Evolutionary conservation across 108 stramenopile genomes (phyloP).

Genomic region (Nannochloropsis gaditana): DNA sequence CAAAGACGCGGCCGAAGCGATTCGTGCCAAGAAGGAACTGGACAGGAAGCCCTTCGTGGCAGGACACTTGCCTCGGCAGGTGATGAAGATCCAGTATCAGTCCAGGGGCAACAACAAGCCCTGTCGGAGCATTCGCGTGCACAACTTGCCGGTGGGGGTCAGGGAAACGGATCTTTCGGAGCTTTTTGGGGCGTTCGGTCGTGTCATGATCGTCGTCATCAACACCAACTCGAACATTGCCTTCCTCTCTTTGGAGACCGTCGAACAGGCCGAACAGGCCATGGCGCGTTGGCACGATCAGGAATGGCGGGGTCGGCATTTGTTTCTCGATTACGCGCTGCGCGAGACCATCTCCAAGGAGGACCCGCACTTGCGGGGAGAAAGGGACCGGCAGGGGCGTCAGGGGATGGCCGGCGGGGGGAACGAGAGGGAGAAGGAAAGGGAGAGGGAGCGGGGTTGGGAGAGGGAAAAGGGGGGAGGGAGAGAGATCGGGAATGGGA

Average conservation of each 20-base stretch:
- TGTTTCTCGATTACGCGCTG: conserved; percentile 4
- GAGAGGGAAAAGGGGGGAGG: not conserved
- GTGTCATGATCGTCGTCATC: not conserved
- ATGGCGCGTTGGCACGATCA: conserved; percentile 11
- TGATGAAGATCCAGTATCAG: not conserved
- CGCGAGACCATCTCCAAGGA: not conserved
- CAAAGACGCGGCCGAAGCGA: not conserved
- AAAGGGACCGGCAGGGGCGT: not conserved
- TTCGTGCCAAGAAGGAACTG: conserved; percentile 6
- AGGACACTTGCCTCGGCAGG: not conserved
- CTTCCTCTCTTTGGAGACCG: not conserved
- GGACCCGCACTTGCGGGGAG: not conserved
- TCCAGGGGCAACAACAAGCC: not conserved
- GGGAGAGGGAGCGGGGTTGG: not conserved
- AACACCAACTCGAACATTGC: not conserved
- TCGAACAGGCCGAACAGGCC: conserved; percentile 5
- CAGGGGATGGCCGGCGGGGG: too few species aligned
- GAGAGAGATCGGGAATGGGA: not conserved
- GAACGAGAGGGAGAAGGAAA: not conserved
- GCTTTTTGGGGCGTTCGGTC: conserved; percentile 4
- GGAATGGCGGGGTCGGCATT: not conserved
- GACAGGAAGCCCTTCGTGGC: conserved; percentile 11
- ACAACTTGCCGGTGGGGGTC: not conserved
- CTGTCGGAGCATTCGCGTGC: not conserved
- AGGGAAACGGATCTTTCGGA: not conserved